phyloP scores from a whole-genome alignment of 495 filamentous ascomycete genomes.

The Delitschia confertaspora region DNA sequence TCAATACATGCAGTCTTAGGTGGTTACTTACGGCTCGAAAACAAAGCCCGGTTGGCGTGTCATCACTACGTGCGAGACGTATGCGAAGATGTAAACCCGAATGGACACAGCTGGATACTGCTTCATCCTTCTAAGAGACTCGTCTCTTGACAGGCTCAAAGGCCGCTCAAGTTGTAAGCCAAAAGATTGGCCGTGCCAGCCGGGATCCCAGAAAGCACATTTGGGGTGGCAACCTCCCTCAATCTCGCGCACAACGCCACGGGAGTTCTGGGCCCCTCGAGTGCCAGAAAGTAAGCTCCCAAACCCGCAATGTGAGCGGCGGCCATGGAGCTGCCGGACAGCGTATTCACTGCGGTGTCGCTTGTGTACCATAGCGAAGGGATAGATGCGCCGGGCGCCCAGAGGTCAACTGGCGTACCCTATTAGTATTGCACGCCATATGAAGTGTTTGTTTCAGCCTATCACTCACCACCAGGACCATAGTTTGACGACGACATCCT shows the following conservation, averaged over 20 bases:
- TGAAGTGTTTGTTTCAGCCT: not conserved
- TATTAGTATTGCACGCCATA: not conserved
- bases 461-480: conserved; percentile 14
- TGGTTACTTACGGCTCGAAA: no score
- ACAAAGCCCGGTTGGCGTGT: no score
- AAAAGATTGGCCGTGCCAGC: conserved; percentile 12
- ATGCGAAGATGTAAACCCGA: no score
- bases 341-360: conserved; percentile 30
- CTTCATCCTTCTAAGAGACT: no score
- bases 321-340: conserved; percentile 54
- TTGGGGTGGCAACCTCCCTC: conserved; percentile 10
- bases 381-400: conserved; percentile 6
- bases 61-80: no score
- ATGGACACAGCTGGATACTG: no score
- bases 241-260: conserved; percentile 9
- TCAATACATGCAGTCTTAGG: no score
- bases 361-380: conserved; percentile 2
- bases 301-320: conserved; percentile 53
- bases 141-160: no score
- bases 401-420: conserved; percentile 6
- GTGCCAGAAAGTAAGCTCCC: conserved; percentile 26
- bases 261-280: conserved; percentile 9
- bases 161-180: conserved; percentile 16
- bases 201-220: conserved; percentile 13
- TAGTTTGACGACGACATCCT: conserved; percentile 33